A percentile compares a stretch with the other conserved stretches of the same genome.
Evolutionary conservation across 352 stramenopile species (phyloP).

Genomic region (Phytophthora ramorum): DNA sequence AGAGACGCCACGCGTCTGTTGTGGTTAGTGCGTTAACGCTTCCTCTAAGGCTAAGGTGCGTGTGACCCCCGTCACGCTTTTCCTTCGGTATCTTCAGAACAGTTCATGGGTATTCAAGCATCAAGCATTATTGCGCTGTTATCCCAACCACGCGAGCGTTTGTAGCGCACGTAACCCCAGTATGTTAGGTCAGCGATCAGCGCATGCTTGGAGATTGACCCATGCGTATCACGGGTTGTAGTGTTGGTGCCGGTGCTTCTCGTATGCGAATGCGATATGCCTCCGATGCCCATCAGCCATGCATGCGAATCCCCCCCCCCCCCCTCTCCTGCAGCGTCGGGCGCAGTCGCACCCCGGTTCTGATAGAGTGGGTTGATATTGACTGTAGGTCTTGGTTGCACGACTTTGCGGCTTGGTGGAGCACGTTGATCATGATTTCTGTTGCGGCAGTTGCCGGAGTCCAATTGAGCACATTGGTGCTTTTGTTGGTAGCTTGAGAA

Average conservation of each 20-base stretch:
- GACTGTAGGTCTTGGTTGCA: background rate
- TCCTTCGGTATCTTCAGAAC: no score
- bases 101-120: background rate
- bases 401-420: conserved; percentile 4
- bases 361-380: conserved; percentile 16
- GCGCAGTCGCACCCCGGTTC: conserved; percentile 5
- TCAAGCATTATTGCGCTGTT: background rate
- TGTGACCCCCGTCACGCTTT: no score
- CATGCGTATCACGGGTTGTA: conserved; percentile 12
- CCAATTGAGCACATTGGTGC: conserved; percentile 5
- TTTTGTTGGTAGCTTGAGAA: background rate
- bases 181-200: background rate
- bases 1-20: no score
- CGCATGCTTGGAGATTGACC: background rate
- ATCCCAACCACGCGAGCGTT: background rate
- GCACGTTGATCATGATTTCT: conserved; percentile 15
- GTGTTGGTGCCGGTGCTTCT: background rate
- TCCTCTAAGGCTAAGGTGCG: no score
- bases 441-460: background rate
- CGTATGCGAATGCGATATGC: conserved; percentile 8
- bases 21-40: no score
- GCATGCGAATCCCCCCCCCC: conserved; percentile 11
- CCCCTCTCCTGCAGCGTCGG: conserved; percentile 2
- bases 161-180: conserved; percentile 1
- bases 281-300: conserved; percentile 17